phyloP scores from a whole-genome alignment of 805 yeast species.

The Saturnispora galanensis region DNA sequence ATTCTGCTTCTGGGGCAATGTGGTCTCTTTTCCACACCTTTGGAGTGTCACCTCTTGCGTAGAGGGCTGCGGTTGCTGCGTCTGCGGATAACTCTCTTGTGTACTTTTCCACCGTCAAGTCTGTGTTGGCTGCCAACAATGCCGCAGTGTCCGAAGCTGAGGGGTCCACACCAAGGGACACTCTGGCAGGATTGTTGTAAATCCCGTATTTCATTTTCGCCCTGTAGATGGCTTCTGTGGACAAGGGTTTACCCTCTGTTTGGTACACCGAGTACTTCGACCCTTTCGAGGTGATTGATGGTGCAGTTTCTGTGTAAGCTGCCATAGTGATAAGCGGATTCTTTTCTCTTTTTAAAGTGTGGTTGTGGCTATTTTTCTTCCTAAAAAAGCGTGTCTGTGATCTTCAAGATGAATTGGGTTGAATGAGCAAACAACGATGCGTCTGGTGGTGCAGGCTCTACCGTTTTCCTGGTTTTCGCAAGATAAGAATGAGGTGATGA shows the following conservation, averaged over 20 bases:
- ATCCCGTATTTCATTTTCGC: slow-evolving; percentile 65
- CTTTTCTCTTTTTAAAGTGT: too few relatives aligned
- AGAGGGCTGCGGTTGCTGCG: slow-evolving; percentile 57
- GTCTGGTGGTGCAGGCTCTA: too few relatives aligned
- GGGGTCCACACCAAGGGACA: slow-evolving; percentile 52
- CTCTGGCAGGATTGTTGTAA: slow-evolving; percentile 41
- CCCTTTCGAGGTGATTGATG: slow-evolving; percentile 23
- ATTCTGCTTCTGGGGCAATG: slow-evolving; percentile 38
- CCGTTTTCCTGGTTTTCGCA: too few relatives aligned
- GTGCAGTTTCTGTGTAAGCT: slow-evolving; percentile 22
- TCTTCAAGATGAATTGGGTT: not conserved
- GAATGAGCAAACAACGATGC: too few relatives aligned
- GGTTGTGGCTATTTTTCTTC: not conserved
- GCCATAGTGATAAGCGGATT: slow-evolving; percentile 12
- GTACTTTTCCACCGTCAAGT: slow-evolving; percentile 54
- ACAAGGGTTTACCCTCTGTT: slow-evolving; percentile 58
- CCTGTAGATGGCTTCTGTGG: slow-evolving; percentile 65
- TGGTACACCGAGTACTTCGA: slow-evolving; percentile 45
- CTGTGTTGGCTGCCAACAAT: slow-evolving; percentile 57
- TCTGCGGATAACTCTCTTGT: slow-evolving; percentile 50
- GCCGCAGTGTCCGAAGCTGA: slow-evolving; percentile 73
- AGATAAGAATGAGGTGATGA: too few relatives aligned
- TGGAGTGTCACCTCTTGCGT: slow-evolving; percentile 36
- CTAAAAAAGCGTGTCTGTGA: not conserved
- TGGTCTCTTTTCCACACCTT: slow-evolving; percentile 38